Evolutionary conservation across 2,329 filamentous ascomycete species (phyloP).

Genomic region (Leptosphaerulina australis): DNA sequence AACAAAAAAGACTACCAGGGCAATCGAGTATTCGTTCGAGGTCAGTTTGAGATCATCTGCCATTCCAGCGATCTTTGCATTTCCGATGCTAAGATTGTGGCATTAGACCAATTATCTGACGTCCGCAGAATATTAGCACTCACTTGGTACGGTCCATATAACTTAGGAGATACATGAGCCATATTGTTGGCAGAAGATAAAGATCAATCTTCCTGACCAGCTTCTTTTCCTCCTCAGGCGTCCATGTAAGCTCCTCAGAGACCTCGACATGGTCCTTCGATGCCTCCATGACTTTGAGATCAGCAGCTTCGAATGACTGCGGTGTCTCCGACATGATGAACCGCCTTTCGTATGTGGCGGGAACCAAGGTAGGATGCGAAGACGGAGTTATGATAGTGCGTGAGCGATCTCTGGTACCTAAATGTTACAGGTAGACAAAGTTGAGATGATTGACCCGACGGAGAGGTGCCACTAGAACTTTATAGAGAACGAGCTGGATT

Average conservation of each 20-base stretch:
- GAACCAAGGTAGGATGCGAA: no score
- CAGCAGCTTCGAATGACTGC: conserved; percentile 26
- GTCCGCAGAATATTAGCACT: neutral
- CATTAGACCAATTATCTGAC: neutral
- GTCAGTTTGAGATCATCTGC: conserved; percentile 53
- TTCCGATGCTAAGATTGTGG: conserved; percentile 51
- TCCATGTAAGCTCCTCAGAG: conserved; percentile 55
- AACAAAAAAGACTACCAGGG: conserved; percentile 61
- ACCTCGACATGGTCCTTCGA: conserved; percentile 51
- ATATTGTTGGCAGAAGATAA: conserved; percentile 55
- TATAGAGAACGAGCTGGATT: conserved; percentile 28
- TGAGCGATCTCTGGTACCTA: neutral
- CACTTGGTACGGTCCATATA: conserved; percentile 55
- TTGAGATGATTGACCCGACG: conserved; percentile 6
- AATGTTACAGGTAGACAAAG: conserved; percentile 3
- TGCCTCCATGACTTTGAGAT: conserved; percentile 44
- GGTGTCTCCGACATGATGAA: conserved; percentile 32
- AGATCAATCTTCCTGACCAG: conserved; percentile 58
- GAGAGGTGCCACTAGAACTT: conserved; percentile 23
- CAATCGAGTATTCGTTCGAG: conserved; percentile 58
- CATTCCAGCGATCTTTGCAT: conserved; percentile 61
- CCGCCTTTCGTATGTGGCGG: neutral
- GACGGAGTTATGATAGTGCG: neutral
- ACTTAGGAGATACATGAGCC: conserved; percentile 58
- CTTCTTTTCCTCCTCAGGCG: conserved; percentile 56